A percentile compares a stretch with the other conserved stretches of the same genome.
Conservation (phyloP, 768 basidiomycete genomes). For the Tulasnella sp. region DNA sequence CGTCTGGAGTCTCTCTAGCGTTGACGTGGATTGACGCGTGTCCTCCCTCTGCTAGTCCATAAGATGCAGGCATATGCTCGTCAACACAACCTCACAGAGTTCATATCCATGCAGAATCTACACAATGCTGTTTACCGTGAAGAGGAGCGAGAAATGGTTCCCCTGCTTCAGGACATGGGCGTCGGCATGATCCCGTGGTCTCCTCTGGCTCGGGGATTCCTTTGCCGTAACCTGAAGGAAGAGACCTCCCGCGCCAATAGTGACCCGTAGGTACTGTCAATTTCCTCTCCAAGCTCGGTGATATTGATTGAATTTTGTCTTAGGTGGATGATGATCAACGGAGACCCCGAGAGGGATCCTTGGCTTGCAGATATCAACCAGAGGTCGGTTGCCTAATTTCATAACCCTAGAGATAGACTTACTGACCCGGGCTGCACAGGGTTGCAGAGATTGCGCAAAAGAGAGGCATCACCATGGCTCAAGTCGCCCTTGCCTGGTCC, state of each 20-base stretch:
- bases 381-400: not conserved
- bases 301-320: not conserved
- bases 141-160: slow-evolving; percentile 26
- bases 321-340: not conserved
- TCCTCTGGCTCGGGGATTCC: slow-evolving; percentile 32
- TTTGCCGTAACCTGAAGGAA: slow-evolving; percentile 27
- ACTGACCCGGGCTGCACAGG: not conserved
- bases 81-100: slow-evolving; percentile 18
- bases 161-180: slow-evolving; percentile 28
- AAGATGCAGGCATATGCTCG: slow-evolving; percentile 46
- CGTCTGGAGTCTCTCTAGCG: slow-evolving; percentile 26
- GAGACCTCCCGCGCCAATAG: slow-evolving; percentile 5
- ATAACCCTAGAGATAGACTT: not conserved
- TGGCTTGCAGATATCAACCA: slow-evolving; percentile 8
- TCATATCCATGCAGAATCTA: slow-evolving; percentile 25
- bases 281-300: too few relatives aligned
- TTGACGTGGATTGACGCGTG: not conserved
- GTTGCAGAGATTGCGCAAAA: slow-evolving; percentile 15
- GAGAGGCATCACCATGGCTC: slow-evolving; percentile 20
- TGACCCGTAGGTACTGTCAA: not conserved
- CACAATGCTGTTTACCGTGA: slow-evolving; percentile 25
- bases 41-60: slow-evolving; percentile 40
- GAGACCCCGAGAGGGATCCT: slow-evolving; percentile 18
- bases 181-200: slow-evolving; percentile 35
- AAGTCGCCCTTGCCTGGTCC: slow-evolving; percentile 50